Percentiles rank a stretch among this genome's conserved stretches.
phyloP scores from a whole-genome alignment of 1,284 basidiomycete genomes.

The Fomes fomentarius region DNA sequence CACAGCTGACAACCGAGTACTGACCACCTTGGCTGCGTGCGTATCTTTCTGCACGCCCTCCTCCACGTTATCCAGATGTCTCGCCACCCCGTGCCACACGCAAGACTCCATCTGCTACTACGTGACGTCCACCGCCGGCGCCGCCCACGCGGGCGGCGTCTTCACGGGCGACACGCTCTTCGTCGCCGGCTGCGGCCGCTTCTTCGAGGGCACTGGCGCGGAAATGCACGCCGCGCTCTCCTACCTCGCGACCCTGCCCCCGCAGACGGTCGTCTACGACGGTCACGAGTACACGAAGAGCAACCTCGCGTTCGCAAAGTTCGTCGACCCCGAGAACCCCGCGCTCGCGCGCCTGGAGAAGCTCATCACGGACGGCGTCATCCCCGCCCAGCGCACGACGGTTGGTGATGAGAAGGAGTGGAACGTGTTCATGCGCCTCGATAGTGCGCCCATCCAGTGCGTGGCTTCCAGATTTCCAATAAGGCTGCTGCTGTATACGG shows the following conservation, averaged over 20 bases:
- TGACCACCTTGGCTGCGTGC: too few relatives aligned
- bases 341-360: slow-evolving; percentile 59
- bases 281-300: slow-evolving; percentile 92
- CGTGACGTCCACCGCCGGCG: slow-evolving; percentile 60
- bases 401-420: slow-evolving; percentile 86
- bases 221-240: slow-evolving; percentile 87
- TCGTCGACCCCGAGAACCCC: slow-evolving; percentile 67
- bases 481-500: too few relatives aligned
- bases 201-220: slow-evolving; percentile 89
- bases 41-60: too few relatives aligned
- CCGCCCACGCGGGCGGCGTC: slow-evolving; percentile 70
- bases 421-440: slow-evolving; percentile 84
- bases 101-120: slow-evolving; percentile 96
- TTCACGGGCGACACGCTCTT: slow-evolving; percentile 98
- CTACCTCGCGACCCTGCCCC: slow-evolving; percentile 78
- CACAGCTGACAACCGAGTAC: not conserved
- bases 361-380: slow-evolving; percentile 53
- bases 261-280: slow-evolving; percentile 83
- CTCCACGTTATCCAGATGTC: slow-evolving; percentile 53
- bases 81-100: slow-evolving; percentile 95
- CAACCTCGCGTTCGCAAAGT: slow-evolving; percentile 65
- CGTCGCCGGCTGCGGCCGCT: slow-evolving; percentile 92
- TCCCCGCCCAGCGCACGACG: slow-evolving; percentile 79
- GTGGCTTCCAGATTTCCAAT: too few relatives aligned
- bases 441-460: slow-evolving; percentile 59